These are phyloP conservation scores for Capsicum rhomboideum DNA, from an alignment of 257 asterid genomes.

Conservation along the genomic window DNA sequence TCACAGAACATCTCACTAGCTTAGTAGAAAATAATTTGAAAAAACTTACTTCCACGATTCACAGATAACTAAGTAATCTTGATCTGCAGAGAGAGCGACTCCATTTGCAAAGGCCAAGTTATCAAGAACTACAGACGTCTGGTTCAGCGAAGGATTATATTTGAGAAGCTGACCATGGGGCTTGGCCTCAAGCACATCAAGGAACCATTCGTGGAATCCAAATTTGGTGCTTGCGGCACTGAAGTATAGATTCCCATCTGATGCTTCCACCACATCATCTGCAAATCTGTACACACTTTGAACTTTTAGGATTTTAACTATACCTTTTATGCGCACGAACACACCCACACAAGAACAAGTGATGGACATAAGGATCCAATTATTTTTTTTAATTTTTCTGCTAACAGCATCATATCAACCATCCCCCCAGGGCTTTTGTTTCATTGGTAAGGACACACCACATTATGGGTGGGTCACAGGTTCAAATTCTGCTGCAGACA, in stretches of 20 bases:
- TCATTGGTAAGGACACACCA: background rate
- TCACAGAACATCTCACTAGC: background rate
- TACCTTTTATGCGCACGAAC: background rate
- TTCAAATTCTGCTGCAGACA: background rate
- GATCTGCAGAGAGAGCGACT: slow-evolving; percentile 42
- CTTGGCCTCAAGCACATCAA: slow-evolving; percentile 46
- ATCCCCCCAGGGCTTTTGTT: background rate
- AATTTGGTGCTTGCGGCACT: slow-evolving; percentile 54
- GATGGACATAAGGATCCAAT: background rate
- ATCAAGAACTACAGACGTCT: slow-evolving; percentile 32
- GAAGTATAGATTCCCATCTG: slow-evolving; percentile 56
- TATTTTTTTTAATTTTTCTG: background rate
- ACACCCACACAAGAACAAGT: background rate
- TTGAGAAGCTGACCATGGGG: slow-evolving; percentile 58
- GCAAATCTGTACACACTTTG: slow-evolving; percentile 29
- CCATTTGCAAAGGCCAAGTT: slow-evolving; percentile 59
- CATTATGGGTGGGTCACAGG: background rate
- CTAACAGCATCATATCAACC: background rate
- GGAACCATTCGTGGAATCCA: slow-evolving; percentile 30
- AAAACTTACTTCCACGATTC: slow-evolving; percentile 58
- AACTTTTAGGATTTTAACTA: background rate
- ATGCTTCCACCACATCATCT: slow-evolving; percentile 58
- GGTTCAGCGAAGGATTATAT: slow-evolving; percentile 29
- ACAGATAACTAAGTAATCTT: slow-evolving; percentile 56
- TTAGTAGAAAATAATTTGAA: background rate